Percentiles rank a stretch among this genome's conserved stretches.
These are phyloP conservation scores for Hypoxylon sp. DNA, from an alignment of 2,329 filamentous ascomycete genomes.

Conservation along the genomic window DNA sequence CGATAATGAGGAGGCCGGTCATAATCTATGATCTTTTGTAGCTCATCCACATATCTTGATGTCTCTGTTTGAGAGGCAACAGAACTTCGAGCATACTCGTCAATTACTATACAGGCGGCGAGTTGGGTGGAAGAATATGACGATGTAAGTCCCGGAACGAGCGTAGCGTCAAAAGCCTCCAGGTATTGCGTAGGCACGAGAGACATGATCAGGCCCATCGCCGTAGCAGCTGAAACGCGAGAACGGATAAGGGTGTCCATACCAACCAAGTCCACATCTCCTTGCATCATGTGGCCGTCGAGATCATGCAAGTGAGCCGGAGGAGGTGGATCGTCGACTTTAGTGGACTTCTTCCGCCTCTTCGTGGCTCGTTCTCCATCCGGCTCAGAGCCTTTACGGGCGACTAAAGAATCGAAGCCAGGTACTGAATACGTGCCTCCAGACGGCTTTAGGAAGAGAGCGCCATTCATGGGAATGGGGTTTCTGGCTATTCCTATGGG, in stretches of 20 bases:
- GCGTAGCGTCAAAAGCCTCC: constrained; percentile 72
- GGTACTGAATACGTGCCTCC: constrained; percentile 80
- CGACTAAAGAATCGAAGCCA: constrained; percentile 58
- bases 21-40: constrained; percentile 82
- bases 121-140: constrained; percentile 88
- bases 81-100: constrained; percentile 82
- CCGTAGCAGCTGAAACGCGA: constrained; percentile 86
- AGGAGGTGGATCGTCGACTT: constrained; percentile 75
- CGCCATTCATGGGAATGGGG: constrained; percentile 90
- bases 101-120: constrained; percentile 83
- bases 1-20: constrained; percentile 87
- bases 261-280: constrained; percentile 94
- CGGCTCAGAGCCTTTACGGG: constrained; percentile 64
- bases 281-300: constrained; percentile 97
- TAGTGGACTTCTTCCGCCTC: constrained; percentile 86
- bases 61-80: constrained; percentile 61
- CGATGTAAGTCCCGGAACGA: constrained; percentile 77
- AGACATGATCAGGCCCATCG: constrained; percentile 86
- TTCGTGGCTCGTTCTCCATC: constrained; percentile 76
- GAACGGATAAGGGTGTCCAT: constrained; percentile 89
- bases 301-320: constrained; percentile 88
- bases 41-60: constrained; percentile 70
- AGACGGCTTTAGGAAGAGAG: constrained; percentile 92
- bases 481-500: constrained; percentile 93
- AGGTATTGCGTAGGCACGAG: constrained; percentile 74